Evolutionary conservation across 495 filamentous ascomycete species (phyloP).

Genomic region (Monascus purpureus): DNA sequence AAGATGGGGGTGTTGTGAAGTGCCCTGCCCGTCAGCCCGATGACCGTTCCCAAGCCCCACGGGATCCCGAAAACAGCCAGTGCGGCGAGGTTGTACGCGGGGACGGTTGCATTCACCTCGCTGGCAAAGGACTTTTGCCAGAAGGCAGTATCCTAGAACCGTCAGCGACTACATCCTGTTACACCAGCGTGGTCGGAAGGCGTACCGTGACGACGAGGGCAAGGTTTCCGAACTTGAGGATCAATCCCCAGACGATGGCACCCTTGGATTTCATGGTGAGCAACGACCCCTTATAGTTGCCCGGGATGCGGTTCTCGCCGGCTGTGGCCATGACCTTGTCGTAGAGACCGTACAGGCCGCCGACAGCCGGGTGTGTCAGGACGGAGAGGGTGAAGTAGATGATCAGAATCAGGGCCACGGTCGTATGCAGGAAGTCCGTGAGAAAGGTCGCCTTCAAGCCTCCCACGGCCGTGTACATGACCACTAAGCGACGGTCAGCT

Average conservation of each 20-base stretch:
- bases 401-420: slow-evolving; percentile 29
- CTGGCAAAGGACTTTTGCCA: slow-evolving; percentile 34
- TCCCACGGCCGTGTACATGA: slow-evolving; percentile 30
- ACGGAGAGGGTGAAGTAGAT: slow-evolving; percentile 34
- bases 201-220: slow-evolving; percentile 26
- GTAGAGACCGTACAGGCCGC: slow-evolving; percentile 28
- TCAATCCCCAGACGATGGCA: slow-evolving; percentile 29
- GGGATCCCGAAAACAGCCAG: slow-evolving; percentile 32
- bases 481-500: slow-evolving; percentile 30
- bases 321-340: slow-evolving; percentile 32
- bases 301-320: slow-evolving; percentile 23
- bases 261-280: slow-evolving; percentile 37
- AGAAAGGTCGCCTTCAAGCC: slow-evolving; percentile 39
- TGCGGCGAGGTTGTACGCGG: slow-evolving; percentile 31
- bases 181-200: no score
- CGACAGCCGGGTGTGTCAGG: slow-evolving; percentile 22
- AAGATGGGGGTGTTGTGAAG: slow-evolving; percentile 27
- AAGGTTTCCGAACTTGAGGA: slow-evolving; percentile 28
- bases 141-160: no score
- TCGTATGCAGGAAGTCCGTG: slow-evolving; percentile 28
- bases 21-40: slow-evolving; percentile 25
- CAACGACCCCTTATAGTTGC: slow-evolving; percentile 33
- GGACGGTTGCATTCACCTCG: slow-evolving; percentile 21
- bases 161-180: no score
- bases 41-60: slow-evolving; percentile 28